Evolutionary conservation across 208 protist species (phyloP).

Genomic region (Trypanosoma scelopori): DNA sequence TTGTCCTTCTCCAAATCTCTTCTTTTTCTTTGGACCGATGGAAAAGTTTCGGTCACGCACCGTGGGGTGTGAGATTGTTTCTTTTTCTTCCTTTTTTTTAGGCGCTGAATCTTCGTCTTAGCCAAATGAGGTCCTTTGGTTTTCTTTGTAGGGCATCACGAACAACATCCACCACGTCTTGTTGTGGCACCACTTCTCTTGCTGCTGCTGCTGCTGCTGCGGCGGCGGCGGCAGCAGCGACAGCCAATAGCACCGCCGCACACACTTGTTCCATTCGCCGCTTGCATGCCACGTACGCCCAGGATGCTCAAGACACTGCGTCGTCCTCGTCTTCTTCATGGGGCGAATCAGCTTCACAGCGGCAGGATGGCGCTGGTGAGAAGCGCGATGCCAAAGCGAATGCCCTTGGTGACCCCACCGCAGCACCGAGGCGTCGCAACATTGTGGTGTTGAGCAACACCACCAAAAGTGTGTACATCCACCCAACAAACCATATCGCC

Average conservation of each 20-base stretch:
- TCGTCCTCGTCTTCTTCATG: constrained; percentile 7
- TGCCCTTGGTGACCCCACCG: constrained; percentile 40
- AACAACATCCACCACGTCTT: too few species aligned
- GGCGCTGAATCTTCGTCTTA: too few species aligned
- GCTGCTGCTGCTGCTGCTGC: not conserved
- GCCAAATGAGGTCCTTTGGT: too few species aligned
- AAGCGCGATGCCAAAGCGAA: constrained; percentile 14
- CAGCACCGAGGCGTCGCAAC: constrained; percentile 57
- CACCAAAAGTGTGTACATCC: constrained; percentile 86
- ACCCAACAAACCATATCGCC: constrained; percentile 83
- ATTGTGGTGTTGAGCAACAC: constrained; percentile 84
- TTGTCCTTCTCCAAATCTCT: too few species aligned
- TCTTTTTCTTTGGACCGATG: too few species aligned
- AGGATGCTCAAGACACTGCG: not conserved
- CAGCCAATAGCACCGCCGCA: not conserved
- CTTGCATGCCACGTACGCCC: constrained; percentile 1
- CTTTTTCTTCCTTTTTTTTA: too few species aligned
- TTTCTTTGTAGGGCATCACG: too few species aligned
- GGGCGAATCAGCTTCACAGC: not conserved
- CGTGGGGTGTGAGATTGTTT: too few species aligned
- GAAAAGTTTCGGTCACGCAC: too few species aligned
- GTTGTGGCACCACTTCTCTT: not conserved
- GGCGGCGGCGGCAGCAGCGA: not conserved
- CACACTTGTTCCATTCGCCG: not conserved
- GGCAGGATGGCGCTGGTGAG: not conserved